These are phyloP conservation scores for Chromera velia DNA, from an alignment of 73 alveolate genomes.

Conservation along the genomic window DNA sequence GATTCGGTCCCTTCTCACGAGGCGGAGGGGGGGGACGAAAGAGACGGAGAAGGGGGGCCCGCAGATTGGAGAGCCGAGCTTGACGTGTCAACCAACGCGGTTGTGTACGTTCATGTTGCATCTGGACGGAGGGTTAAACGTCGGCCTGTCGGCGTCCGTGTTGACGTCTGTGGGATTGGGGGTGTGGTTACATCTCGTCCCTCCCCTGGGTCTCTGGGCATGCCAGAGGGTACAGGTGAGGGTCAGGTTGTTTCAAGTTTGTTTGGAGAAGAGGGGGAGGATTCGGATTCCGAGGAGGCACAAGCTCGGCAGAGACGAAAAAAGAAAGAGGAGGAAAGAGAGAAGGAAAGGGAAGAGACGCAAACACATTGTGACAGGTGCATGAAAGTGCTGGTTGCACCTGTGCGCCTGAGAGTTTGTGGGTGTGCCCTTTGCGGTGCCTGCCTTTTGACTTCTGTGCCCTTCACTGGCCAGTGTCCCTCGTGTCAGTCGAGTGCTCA, in stretches of 20 bases:
- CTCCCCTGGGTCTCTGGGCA: too few species aligned
- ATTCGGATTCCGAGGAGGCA: constrained; percentile 18
- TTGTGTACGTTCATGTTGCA: neutral
- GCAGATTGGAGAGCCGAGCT: neutral
- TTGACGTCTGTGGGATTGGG: too few species aligned
- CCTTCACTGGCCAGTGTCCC: constrained; percentile 41
- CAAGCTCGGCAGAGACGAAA: constrained; percentile 25
- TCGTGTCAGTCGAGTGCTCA: constrained; percentile 14
- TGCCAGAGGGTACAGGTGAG: too few species aligned
- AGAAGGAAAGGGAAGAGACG: constrained; percentile 15
- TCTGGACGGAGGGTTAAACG: neutral
- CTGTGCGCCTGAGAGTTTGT: constrained; percentile 20
- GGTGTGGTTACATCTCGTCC: too few species aligned
- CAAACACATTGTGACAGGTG: constrained; percentile 26
- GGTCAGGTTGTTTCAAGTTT: too few species aligned
- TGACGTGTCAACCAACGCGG: neutral
- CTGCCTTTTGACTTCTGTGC: constrained; percentile 23
- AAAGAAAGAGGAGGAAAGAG: constrained; percentile 20
- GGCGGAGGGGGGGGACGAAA: neutral
- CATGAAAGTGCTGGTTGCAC: constrained; percentile 12
- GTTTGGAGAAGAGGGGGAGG: too few species aligned
- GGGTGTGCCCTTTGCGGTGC: constrained; percentile 38
- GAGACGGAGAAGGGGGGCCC: neutral
- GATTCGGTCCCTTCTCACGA: neutral
- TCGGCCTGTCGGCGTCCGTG: too few species aligned